Conservation (phyloP, 179 eudicot species). For the Silene noctiflora region DNA sequence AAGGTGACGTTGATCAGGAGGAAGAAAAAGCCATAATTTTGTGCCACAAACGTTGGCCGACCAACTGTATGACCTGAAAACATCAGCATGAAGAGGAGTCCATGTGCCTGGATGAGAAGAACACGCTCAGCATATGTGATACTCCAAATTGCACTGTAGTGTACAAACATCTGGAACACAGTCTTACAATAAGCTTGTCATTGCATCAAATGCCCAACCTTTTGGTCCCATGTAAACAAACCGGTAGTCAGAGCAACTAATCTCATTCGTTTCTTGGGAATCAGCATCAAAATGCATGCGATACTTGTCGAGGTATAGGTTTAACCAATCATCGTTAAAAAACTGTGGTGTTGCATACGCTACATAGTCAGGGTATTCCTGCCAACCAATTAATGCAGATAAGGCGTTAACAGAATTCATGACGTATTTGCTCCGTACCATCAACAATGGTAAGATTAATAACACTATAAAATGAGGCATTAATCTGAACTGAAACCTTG, state of each 20-base stretch:
- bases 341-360: slow-evolving; percentile 74
- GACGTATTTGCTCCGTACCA: not conserved
- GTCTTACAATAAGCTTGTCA: slow-evolving; percentile 33
- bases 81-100: slow-evolving; percentile 99
- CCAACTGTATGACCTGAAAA: slow-evolving; percentile 98
- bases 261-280: slow-evolving; percentile 47
- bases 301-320: slow-evolving; percentile 78
- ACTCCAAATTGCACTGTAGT: not conserved
- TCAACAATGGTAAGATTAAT: too few species aligned
- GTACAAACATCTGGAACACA: slow-evolving; percentile 2
- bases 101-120: slow-evolving; percentile 78
- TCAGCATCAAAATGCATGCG: slow-evolving; percentile 63
- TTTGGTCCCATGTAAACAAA: slow-evolving; percentile 99
- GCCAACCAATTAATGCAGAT: slow-evolving; percentile 31
- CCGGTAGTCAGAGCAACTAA: slow-evolving; percentile 93
- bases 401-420: slow-evolving; percentile 7
- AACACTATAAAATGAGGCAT: not conserved
- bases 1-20: slow-evolving; percentile 75
- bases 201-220: slow-evolving; percentile 54
- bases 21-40: slow-evolving; percentile 82
- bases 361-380: slow-evolving; percentile 86
- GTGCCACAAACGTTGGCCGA: slow-evolving; percentile 95
- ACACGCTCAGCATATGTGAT: slow-evolving; percentile 6
- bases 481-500: slow-evolving; percentile 51
- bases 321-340: slow-evolving; percentile 90